These are phyloP conservation scores for Annona squamosa DNA, from an alignment of 164 flowering plant species.

Conservation along the genomic window DNA sequence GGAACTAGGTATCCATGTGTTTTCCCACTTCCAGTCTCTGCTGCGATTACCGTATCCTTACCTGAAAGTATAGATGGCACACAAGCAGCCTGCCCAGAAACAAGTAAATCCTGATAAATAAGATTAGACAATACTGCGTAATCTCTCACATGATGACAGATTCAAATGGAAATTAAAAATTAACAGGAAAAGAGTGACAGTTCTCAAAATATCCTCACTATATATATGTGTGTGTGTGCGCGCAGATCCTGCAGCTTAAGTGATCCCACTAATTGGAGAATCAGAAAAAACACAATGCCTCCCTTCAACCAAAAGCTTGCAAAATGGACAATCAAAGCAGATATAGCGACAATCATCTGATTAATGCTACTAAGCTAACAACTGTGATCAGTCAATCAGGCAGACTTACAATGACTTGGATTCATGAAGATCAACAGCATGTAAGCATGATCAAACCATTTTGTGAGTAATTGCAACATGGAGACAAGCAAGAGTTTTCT, in stretches of 20 bases:
- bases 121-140: neutral
- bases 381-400: neutral
- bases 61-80: slow-evolving; percentile 66
- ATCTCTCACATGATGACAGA: neutral
- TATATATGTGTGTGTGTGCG: neutral
- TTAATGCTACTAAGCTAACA: neutral
- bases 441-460: no score
- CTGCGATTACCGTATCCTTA: slow-evolving; percentile 81
- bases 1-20: slow-evolving; percentile 89
- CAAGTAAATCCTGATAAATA: neutral
- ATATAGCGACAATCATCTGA: neutral
- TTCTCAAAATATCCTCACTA: neutral
- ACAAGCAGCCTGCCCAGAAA: slow-evolving; percentile 58
- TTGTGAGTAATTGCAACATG: no score
- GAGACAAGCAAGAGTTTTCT: no score
- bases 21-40: slow-evolving; percentile 99
- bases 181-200: neutral
- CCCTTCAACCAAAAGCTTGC: neutral
- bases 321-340: no score
- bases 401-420: no score
- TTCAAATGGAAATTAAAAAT: neutral
- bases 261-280: neutral
- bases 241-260: neutral
- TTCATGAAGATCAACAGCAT: no score
- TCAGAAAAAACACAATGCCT: neutral